Conservation (phyloP, 768 basidiomycete genomes). For the Mycena polygramma region DNA sequence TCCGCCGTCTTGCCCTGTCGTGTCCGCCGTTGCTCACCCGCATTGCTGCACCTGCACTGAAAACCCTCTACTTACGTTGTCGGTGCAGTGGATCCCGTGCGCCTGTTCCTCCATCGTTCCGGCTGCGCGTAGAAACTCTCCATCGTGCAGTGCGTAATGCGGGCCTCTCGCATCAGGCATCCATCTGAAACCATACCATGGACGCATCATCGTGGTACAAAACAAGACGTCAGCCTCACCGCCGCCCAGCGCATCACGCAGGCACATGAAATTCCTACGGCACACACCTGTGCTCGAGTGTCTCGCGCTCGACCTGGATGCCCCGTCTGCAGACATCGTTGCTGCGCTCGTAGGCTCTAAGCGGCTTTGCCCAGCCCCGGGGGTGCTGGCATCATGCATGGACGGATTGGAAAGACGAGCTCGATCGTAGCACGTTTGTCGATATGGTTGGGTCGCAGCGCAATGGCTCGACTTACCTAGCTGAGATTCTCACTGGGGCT, state of each 20-base stretch:
- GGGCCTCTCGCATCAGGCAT: too few species aligned
- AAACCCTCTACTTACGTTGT: not conserved
- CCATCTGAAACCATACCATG: too few species aligned
- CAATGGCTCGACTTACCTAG: too few species aligned
- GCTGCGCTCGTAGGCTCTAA: not conserved
- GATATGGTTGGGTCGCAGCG: constrained; percentile 1
- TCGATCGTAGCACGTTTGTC: not conserved
- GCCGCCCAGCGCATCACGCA: not conserved
- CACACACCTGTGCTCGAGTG: not conserved
- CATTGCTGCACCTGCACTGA: not conserved
- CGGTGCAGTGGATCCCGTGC: not conserved
- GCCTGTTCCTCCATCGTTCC: not conserved
- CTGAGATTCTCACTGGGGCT: too few species aligned
- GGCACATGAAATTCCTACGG: not conserved
- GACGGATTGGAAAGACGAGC: not conserved
- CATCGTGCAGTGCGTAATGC: too few species aligned
- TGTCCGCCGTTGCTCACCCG: not conserved
- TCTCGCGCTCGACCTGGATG: not conserved
- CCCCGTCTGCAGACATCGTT: not conserved
- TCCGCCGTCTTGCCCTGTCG: constrained; percentile 1
- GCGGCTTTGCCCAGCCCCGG: not conserved
- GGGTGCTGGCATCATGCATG: not conserved
- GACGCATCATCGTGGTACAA: too few species aligned
- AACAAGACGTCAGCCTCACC: too few species aligned
- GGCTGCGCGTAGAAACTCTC: too few species aligned